Base-by-base conservation (phyloP, 2,329 filamentous ascomycete genomes). In the Triangularia setosa region DNA sequence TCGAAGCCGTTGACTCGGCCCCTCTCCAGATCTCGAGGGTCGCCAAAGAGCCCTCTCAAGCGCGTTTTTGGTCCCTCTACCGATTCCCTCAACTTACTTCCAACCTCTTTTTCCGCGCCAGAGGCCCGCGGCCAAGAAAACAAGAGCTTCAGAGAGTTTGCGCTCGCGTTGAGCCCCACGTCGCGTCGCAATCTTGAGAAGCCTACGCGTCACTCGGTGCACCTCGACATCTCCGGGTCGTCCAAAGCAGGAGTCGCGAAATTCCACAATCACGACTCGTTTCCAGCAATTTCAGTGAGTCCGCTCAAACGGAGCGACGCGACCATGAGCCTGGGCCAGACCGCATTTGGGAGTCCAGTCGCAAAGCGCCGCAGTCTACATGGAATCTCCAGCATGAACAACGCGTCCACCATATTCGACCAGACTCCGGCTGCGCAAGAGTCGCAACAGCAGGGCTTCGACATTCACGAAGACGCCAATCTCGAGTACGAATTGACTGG, bases 251-350 rank as follows among this genome's bases (percentile, higher is more conserved):
- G 79, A 14, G 76, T 84, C 30, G 76, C 84, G 53, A 83, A 83
- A 68, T 75, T 84, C n/a, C 73, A 81, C 16, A 84, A 87, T 60
- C 74, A 69, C 33, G 79, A 81, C 69, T 70, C 79, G 59, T 77
- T 81, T 56, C 78, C 81, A 58, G 80, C 85, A 18, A 80, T 84
- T 21, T 87, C 87, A 66, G 88, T 90, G 5, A 97, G 94, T 74
- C 93, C 94, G 4, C 80, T 98, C 70, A 97, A 98, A 83, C 88
- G 95, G 71, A 94, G 90, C 73, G 94, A 98, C 79, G 90, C 91
- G 53, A 89, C 90, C 60, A 94, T 96, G 90, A 92, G 92, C 72
- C 79, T 96, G 58, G 93, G 96, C 72, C 90, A 91, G 68, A 83
- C 87, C 27, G 89, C 84, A 71, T 82, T 90, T 63, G 91, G 91